Base-by-base conservation (phyloP, 331 rosid species). In the Phaseolus coccineus region DNA sequence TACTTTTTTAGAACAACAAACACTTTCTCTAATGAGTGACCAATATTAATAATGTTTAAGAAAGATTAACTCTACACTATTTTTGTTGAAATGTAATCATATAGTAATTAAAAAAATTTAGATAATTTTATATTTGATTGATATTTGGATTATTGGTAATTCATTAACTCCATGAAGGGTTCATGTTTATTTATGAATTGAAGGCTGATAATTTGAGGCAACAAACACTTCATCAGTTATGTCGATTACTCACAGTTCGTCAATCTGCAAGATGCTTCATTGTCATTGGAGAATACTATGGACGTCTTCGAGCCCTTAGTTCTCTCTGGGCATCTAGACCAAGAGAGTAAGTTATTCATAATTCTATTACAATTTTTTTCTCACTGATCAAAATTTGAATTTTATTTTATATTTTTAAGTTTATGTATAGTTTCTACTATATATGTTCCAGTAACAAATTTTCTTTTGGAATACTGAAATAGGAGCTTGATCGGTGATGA, bases 201-300 rank as follows among this genome's bases (percentile, higher is more conserved):
- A 75, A 96, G 99, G 99, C 94, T 42, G 98, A 96, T 81, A 91
- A 93, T 61, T 87, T 96, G 89, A 90, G 99, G 67, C 96, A 93
- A 11, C 98, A 96, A 71, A 96, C 96, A 0, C 94, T 96, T 61
- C 98, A 96, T 58, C 99, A 91, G 13, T 15, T 96, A 72, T 87
- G 91, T 48, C 87, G 96, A 63, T 82, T 92, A 78, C 69, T 96
- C 19, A 96, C 99, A 1, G 74, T 90, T 40, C 96, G 94, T 56
- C 99, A 96, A 30, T 96, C 92, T n/a, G 97, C 92, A 0, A 59
- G 92, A 0, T 91, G 97, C 56, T 96, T 91, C 52, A 83, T 96
- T 61, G 94, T 93, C 8, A 93, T 93, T 12, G 96, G 93, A 37
- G 99, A 96, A 74, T 96, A 96, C 64, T 89, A 96, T 22, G 88